Conservation (phyloP, 1,139 yeast species). For the Blastobotrys aristatus region DNA sequence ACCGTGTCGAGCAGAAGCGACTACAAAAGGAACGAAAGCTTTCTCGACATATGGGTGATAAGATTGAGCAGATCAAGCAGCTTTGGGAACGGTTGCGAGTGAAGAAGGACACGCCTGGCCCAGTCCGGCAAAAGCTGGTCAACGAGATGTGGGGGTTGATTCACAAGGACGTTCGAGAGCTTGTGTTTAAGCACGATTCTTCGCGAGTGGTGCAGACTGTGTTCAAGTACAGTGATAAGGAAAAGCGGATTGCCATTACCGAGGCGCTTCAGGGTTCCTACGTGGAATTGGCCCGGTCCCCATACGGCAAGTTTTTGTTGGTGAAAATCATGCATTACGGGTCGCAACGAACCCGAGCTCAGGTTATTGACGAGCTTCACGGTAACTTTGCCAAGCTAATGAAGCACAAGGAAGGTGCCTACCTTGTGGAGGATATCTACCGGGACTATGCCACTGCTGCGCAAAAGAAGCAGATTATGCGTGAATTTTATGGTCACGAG, state of each 20-base stretch:
- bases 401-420: constrained; percentile 99
- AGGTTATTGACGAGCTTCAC: constrained; percentile 77
- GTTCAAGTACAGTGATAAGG: constrained; percentile 77
- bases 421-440: constrained; percentile 90
- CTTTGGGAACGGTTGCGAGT: constrained; percentile 92
- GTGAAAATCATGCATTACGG: constrained; percentile 92
- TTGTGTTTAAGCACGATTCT: constrained; percentile 93
- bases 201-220: constrained; percentile 94
- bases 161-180: constrained; percentile 70
- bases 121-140: constrained; percentile 70
- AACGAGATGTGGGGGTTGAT: constrained; percentile 83
- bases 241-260: constrained; percentile 70
- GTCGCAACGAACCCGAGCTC: constrained; percentile 67
- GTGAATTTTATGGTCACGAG: constrained; percentile 97
- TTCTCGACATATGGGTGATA: constrained; percentile 77
- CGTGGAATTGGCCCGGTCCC: constrained; percentile 80
- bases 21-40: constrained; percentile 76
- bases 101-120: constrained; percentile 72
- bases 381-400: constrained; percentile 86
- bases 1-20: constrained; percentile 80
- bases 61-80: constrained; percentile 78
- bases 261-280: constrained; percentile 67
- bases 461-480: constrained; percentile 84
- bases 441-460: constrained; percentile 79
- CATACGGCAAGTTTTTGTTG: constrained; percentile 88